Evolutionary conservation across 2,329 filamentous ascomycete genomes (phyloP), one percentile per base, ranked within the genome.

Genomic region (Cordyceps farinosa): DNA sequence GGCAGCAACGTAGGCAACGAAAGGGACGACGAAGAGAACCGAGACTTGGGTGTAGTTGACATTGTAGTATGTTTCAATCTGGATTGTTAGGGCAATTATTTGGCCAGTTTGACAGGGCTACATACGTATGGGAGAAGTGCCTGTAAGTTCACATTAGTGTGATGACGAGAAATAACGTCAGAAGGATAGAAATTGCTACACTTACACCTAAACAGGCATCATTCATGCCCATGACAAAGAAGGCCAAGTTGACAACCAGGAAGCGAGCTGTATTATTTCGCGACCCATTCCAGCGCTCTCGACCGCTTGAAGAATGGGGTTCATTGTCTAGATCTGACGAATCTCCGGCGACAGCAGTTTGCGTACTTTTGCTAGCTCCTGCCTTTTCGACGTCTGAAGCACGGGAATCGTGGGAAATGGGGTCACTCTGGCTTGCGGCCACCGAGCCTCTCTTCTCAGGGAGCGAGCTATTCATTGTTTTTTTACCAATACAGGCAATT

Each of bases 211-310:
- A 80, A 30, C 84, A 84, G 10, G 83, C 88, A 74, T 91, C 89
- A 68, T 89, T 89, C 76, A 87, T 82, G 7, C 89, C 89, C 78
- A 89, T 84, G 38, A 90, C 78, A 27, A 87, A 76, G 66, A 91
- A 86, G 5, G 82, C 81, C 74, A 83, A 85, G 68, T 87, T 85
- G 3, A 85, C 82, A 0, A 84, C 79, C 42, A 84, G 73, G 52
- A 85, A 84, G 45, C 87, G 82, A 67, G 78, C 86, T 5, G 84
- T 75, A 70, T 88, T 90, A 48, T 79, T 77, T 9, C 75, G 72
- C 0, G 88, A 82, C n/a, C 77, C 74, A 69, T 90, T 90, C 89
- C 89, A 91, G 73, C 73, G 77, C 69, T 89, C 83, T 17, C 67
- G 63, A 17, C 62, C 65, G 29, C 65, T 62, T 40, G 32, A 61